Conservation (phyloP, 2,329 filamentous ascomycete genomes). For the Arachnomyces sp. region DNA sequence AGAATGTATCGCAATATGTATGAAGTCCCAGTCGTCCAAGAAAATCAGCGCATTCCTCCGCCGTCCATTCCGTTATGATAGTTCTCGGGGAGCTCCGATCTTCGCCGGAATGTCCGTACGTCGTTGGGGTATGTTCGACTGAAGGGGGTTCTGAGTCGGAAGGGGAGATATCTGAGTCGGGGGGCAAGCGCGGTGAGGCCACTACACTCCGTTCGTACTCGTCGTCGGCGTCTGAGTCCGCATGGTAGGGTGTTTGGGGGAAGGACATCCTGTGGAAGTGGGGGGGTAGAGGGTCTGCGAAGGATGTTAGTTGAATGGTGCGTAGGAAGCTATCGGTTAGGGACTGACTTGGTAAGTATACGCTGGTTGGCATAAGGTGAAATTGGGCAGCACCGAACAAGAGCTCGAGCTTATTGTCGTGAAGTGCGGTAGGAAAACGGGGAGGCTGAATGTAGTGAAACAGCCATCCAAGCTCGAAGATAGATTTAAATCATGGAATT, state of each 20-base stretch:
- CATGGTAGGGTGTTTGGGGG: constrained; percentile 44
- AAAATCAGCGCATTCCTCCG: constrained; percentile 85
- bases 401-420: neutral
- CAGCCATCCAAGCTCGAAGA: neutral
- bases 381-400: neutral
- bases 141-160: constrained; percentile 52
- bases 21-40: constrained; percentile 68
- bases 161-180: constrained; percentile 50
- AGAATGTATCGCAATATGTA: constrained; percentile 74
- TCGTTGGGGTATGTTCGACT: constrained; percentile 55
- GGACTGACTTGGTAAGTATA: neutral
- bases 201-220: constrained; percentile 55
- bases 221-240: constrained; percentile 57
- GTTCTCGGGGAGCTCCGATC: constrained; percentile 47
- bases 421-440: neutral
- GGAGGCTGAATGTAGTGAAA: neutral
- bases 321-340: neutral
- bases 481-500: neutral
- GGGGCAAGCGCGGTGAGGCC: constrained; percentile 48
- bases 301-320: neutral
- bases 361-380: neutral
- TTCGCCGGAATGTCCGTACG: constrained; percentile 45
- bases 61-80: constrained; percentile 55
- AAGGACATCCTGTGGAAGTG: constrained; percentile 30
- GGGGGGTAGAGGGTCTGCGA: neutral